Percentiles rank a stretch among this genome's conserved stretches.
phyloP scores from a whole-genome alignment of 2,329 filamentous ascomycete genomes.

The Aotearoamyces nothofagi region DNA sequence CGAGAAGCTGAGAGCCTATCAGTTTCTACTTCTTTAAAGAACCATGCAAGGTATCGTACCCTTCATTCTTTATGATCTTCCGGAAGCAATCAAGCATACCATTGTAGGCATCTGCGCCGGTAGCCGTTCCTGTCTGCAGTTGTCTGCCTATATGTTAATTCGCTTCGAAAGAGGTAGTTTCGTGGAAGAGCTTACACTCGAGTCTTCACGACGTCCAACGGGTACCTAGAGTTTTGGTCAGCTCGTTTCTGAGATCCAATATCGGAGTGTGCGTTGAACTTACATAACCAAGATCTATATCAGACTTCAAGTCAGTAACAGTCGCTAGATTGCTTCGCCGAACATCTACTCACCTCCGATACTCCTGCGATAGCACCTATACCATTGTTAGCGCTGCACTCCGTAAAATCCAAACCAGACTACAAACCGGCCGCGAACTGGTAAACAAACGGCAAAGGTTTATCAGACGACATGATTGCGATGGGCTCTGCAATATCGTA shows the following conservation, averaged over 20 bases:
- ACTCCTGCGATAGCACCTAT: conserved; percentile 88
- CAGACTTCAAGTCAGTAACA: conserved; percentile 9
- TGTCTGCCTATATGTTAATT: conserved; percentile 39
- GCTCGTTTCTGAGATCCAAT: no score
- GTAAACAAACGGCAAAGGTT: conserved; percentile 83
- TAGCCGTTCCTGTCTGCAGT: conserved; percentile 61
- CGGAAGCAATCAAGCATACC: conserved; percentile 97
- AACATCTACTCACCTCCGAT: conserved; percentile 61
- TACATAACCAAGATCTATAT: conserved; percentile 76
- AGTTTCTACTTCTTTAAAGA: no score
- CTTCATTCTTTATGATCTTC: conserved; percentile 94
- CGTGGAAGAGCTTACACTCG: conserved; percentile 66
- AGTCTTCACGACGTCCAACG: conserved; percentile 95
- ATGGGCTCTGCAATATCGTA: conserved; percentile 2
- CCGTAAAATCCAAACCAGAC: conserved; percentile 9
- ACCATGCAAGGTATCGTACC: conserved; percentile 55
- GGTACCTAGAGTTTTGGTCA: conserved; percentile 59
- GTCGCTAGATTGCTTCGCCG: conserved; percentile 1
- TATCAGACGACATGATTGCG: conserved; percentile 45
- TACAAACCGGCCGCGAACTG: conserved; percentile 79
- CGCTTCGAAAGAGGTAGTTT: conserved; percentile 4
- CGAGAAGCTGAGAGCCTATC: conserved; percentile 44
- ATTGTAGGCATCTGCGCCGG: conserved; percentile 75
- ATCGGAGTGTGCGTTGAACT: no score
- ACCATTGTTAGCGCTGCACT: conserved; percentile 15